These are phyloP conservation scores for Solanum phureja DNA, from an alignment of 257 asterid species.

Conservation along the genomic window DNA sequence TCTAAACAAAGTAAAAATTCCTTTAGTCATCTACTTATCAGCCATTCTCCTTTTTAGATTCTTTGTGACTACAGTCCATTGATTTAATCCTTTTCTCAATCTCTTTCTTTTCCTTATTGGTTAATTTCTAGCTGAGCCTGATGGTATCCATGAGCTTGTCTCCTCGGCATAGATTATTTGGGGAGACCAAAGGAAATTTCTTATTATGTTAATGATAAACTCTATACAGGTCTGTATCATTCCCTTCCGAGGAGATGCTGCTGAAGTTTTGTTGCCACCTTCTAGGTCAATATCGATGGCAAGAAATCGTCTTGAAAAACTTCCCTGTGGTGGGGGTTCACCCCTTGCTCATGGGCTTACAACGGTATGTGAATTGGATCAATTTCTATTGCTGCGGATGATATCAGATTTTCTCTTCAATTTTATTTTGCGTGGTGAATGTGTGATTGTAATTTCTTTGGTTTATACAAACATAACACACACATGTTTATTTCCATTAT, in stretches of 20 bases:
- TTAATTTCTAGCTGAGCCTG: neutral
- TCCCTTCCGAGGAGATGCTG: constrained; percentile 99
- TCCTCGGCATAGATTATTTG: neutral
- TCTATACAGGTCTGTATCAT: constrained; percentile 41
- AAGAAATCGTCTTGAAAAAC: constrained; percentile 94
- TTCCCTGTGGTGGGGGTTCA: constrained; percentile 99
- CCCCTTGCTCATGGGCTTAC: constrained; percentile 99
- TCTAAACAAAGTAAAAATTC: neutral
- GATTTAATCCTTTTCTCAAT: neutral
- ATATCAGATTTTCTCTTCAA: neutral
- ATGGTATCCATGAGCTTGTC: neutral
- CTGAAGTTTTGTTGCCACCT: constrained; percentile 97
- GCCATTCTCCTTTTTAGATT: neutral
- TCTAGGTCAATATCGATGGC: constrained; percentile 98
- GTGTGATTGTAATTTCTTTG: neutral
- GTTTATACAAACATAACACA: neutral
- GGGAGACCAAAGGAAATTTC: neutral
- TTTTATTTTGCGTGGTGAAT: neutral
- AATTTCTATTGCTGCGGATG: neutral
- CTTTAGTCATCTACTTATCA: neutral
- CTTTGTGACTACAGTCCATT: neutral
- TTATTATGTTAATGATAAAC: constrained; percentile 1
- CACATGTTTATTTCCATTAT: neutral
- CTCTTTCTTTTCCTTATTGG: neutral
- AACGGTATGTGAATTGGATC: constrained; percentile 39